Percentiles rank a stretch among this genome's conserved stretches.
Evolutionary conservation across 306 rosid genomes (phyloP).

Genomic region (peach (Prunus persica)): Prunus_persica_NCBIv2 NC_034010.1:20798001-20798500

Average conservation of each 20-base stretch:
- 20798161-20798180: neutral
- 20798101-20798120: constrained; percentile 1
- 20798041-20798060: too few relatives aligned
- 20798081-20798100: neutral
- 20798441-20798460: too few relatives aligned
- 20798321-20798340: neutral
- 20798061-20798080: neutral
- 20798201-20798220: neutral
- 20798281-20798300: neutral
- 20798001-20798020: too few relatives aligned
- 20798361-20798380: neutral
- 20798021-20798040: too few relatives aligned
- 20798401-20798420: neutral
- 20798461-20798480: too few relatives aligned
- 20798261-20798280: neutral
- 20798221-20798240: neutral
- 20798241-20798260: neutral
- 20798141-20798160: neutral
- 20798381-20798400: neutral
- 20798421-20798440: too few relatives aligned
- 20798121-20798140: neutral
- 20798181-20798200: neutral
- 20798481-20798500: too few relatives aligned
- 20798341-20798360: neutral
- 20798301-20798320: neutral